Evolutionary conservation across 2,329 filamentous ascomycete genomes (phyloP).

Genomic region (Ambrosiella xylebori): DNA sequence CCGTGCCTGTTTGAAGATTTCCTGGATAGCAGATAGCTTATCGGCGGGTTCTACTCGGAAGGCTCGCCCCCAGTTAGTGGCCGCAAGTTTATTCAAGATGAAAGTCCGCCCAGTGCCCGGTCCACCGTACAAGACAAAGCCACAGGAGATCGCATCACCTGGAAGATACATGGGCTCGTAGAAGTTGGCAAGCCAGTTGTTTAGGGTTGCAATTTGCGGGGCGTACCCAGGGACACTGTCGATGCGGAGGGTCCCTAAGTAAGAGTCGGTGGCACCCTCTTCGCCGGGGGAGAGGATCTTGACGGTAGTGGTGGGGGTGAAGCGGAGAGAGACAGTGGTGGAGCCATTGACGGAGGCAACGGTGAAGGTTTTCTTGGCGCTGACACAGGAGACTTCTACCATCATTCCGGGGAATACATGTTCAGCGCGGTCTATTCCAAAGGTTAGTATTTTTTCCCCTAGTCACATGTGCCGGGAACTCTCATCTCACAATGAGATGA

Average conservation of each 20-base stretch:
- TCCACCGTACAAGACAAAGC: conserved; percentile 62
- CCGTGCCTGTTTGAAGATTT: conserved; percentile 52
- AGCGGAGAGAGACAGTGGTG: conserved; percentile 20
- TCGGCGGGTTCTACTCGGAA: conserved; percentile 40
- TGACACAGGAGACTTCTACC: conserved; percentile 39
- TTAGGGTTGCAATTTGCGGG: conserved; percentile 46
- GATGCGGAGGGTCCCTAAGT: conserved; percentile 13
- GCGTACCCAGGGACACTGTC: conserved; percentile 50
- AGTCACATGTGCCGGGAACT: not conserved
- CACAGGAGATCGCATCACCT: conserved; percentile 27
- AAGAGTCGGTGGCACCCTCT: conserved; percentile 11
- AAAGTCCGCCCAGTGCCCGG: conserved; percentile 72
- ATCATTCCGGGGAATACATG: conserved; percentile 52
- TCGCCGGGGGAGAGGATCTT: conserved; percentile 22
- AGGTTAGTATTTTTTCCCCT: not conserved
- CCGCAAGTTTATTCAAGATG: conserved; percentile 50
- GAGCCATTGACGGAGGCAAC: conserved; percentile 10
- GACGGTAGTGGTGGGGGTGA: conserved; percentile 21
- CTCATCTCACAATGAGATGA: no score
- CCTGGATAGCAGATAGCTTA: conserved; percentile 42
- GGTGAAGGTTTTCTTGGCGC: conserved; percentile 16
- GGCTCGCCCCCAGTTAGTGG: conserved; percentile 52
- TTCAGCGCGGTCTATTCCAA: conserved; percentile 39
- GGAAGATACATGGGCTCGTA: conserved; percentile 21
- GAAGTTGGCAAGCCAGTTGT: conserved; percentile 45